Evolutionary conservation across 257 asterid species (phyloP), one percentile per base, ranked within the genome.

Genomic region (Gynochthodes officinalis): DNA sequence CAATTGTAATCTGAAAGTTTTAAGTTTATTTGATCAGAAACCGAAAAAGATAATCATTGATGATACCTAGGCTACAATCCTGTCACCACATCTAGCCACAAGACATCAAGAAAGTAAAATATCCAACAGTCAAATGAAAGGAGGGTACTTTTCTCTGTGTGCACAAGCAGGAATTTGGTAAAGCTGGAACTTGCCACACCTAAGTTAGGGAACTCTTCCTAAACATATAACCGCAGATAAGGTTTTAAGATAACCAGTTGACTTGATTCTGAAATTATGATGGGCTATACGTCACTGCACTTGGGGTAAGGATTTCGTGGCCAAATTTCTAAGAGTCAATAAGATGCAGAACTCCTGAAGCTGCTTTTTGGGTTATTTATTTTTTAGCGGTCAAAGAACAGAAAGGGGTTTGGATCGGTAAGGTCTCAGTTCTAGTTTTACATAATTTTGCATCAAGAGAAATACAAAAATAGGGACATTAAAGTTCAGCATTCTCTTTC

Each of bases 1-100:
- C 89, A 77, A 95, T 83, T 48, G 86, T 86, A 75, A 87, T 83
- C 98, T 92, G 76, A 23, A 37, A 76, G 59, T 33, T 9, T n/a
- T 69, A 70, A 68, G 70, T n/a, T 53, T 66, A 49, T 63, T 79
- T 48, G 40, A 74, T 83, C 52, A 86, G 73, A 63, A 66, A 71
- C 66, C 59, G 76, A 67, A 71, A 71, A 74, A 71, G 61, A 33
- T 54, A 44, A 77, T 25, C 10, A 18, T 40, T 43, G 32, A 27
- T 7, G 3, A 75, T 67, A 54, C 23, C 10, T 27, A 55, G 62
- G 52, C 35, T 67, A 21, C 15, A 44, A 55, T 69, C 28, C 64
- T 37, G 19, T 32, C 25, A n/a, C 40, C 8, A 14, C 49, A 75
- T 28, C 25, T 39, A 27, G 39, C 9, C 2, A 30, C 21, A 28